A percentile compares a stretch with the other conserved stretches of the same genome.
These are phyloP conservation scores for Asterophora parasitica DNA, from an alignment of 768 basidiomycete genomes.

Conservation along the genomic window DNA sequence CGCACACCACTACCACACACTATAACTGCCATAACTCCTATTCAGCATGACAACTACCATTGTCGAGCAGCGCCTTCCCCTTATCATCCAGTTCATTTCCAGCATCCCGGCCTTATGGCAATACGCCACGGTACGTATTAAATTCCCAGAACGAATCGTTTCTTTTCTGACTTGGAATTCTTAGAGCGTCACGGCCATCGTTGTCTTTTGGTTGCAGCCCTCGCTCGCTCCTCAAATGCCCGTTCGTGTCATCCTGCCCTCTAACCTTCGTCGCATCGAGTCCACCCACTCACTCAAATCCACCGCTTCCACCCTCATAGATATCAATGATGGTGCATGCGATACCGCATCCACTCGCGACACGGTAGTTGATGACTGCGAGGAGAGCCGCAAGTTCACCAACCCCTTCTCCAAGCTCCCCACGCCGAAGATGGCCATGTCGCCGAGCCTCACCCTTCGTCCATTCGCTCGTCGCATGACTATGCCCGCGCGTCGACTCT, in stretches of 20 bases:
- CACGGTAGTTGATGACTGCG: too few relatives aligned
- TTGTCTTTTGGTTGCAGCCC: not conserved
- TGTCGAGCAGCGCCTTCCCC: too few relatives aligned
- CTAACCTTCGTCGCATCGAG: too few relatives aligned
- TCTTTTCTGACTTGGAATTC: too few relatives aligned
- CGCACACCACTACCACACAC: too few relatives aligned
- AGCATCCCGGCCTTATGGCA: too few relatives aligned
- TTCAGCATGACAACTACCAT: too few relatives aligned
- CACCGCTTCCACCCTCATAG: not conserved
- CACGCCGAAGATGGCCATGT: not conserved
- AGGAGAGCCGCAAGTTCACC: not conserved
- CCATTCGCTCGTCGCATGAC: slow-evolving; percentile 11
- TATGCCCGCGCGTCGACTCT: not conserved
- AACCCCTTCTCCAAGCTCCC: slow-evolving; percentile 5
- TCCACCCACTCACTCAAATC: not conserved
- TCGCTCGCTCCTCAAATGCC: slow-evolving; percentile 1
- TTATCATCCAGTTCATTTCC: too few relatives aligned
- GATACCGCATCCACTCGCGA: too few relatives aligned
- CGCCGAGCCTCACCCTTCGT: slow-evolving; percentile 2
- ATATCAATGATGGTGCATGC: not conserved
- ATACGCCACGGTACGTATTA: too few relatives aligned
- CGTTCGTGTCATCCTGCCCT: not conserved
- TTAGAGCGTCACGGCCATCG: not conserved
- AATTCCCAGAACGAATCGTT: too few relatives aligned
- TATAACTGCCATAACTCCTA: too few relatives aligned